Evolutionary conservation across 768 basidiomycete genomes (phyloP), one percentile per base, ranked within the genome.

Genomic region (Lentinula detonsa): DNA sequence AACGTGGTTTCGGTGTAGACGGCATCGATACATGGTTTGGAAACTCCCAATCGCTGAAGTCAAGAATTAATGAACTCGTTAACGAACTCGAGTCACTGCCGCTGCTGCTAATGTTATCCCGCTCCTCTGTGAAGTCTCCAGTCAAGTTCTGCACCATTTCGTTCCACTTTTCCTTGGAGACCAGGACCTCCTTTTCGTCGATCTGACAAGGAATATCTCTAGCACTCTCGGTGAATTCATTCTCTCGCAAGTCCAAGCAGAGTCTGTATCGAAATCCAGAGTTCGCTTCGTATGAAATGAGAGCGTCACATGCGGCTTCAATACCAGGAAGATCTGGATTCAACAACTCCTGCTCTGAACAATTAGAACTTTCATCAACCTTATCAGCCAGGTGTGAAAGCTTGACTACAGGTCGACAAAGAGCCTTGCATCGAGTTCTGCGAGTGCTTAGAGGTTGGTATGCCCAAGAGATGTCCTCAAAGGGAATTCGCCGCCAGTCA

Each of bases 1-100:
- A 61, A 61, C 71, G 76, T 37, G 74, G 73, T 54, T 77, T 78
- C 11, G 83, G 82, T 8, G 83, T 84, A n/a, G 76, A 74, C n/a
- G 82, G 82, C 62, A 74, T 74, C 11, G 53, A 5, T 77, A 74
- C 58, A 39, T 39, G 33, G 8, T 35, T 23, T 13, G 46, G 45
- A 18, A n/a, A 35, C 6, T 52, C 50, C 50, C 48, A 60, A 21
- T 56, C 54, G 37, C 37, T 23, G 28, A 23, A 43, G 48, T 49
- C 50, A 39, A 52, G 21, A 23, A 52, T 39, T 23, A 56, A 43
- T 31, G 55, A 56, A 15, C 55, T 56, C 13, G 55, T 13, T 11
- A 56, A 56, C 28, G 58, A 49, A 39, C 46, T 45, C 48, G 46
- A 42, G 52, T 40, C 50, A 61, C 42, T 43, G 28, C 37, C 37